Evolutionary conservation across 441 rosid genomes (phyloP), one percentile per base, ranked within the genome.

Genomic region (Gossypium schwendimanii): DNA sequence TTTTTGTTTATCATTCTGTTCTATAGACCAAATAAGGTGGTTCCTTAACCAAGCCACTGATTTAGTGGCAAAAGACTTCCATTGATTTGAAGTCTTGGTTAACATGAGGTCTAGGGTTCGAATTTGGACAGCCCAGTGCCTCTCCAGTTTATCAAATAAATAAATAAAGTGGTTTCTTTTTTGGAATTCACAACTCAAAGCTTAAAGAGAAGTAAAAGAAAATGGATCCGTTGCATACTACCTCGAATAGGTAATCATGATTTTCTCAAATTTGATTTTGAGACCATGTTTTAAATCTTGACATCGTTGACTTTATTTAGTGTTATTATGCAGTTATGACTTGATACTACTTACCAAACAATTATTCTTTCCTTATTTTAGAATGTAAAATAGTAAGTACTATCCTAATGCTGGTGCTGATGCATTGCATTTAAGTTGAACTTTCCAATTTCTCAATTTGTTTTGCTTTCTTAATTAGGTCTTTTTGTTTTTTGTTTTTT

Each of bases 261-360:
- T 49, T 39, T 66, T 66, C 31, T 24, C 41, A 15, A 47, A 66
- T 49, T 49, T 47, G 59, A 50, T 67, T 66, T 67, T 67, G 24
- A 17, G 14, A 28, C 18, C 44, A 15, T 67, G 70, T 15, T 26
- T 67, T 67, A 50, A 67, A 50, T 67, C 58, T 26, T 15, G 15
- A 67, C 8, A 21, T 64, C 54, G 1, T 44, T 64, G 54, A 63
- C 17, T 20, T 64, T 64, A 2, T 45, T 45, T 20, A 12, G 26
- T 45, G n/a, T 41, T 64, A n/a, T 14, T 47, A 7, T 49, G 26
- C 21, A 9, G n/a, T 47, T 66, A 17, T 47, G 21, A 47, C 41
- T 66, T 66, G 58, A 20, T 66, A 15, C 41, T 28, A 3, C 23
- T n/a, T 24, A 26, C 58, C 57, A 26, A 3, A 1, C 57, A 7